Conservation (phyloP, 148 eudicot species). For the Vaccinium vitisidaea region DNA sequence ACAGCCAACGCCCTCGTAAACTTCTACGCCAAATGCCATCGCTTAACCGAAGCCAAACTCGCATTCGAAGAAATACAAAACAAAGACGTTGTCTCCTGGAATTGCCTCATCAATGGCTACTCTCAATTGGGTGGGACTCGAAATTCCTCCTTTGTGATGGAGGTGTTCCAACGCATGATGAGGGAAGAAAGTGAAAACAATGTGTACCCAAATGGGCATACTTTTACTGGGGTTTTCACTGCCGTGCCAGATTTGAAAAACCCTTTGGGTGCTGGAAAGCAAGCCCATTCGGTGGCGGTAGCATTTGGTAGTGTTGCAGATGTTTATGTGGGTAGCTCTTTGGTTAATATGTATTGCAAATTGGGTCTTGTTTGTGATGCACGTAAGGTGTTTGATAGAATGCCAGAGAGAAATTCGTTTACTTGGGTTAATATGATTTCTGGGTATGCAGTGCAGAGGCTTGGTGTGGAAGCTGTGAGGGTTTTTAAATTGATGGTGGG, state of each 20-base stretch:
- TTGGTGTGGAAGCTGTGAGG: constrained; percentile 38
- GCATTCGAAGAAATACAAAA: constrained; percentile 28
- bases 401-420: constrained; percentile 52
- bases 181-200: constrained; percentile 17
- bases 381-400: constrained; percentile 46
- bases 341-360: constrained; percentile 49
- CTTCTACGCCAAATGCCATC: constrained; percentile 46
- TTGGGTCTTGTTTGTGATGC: constrained; percentile 35
- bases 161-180: constrained; percentile 33
- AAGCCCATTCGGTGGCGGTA: constrained; percentile 38
- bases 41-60: constrained; percentile 26
- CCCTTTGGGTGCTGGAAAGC: constrained; percentile 30
- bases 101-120: constrained; percentile 48
- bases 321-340: constrained; percentile 42
- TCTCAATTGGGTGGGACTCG: constrained; percentile 20
- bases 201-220: constrained; percentile 34
- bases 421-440: constrained; percentile 52
- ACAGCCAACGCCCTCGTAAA: constrained; percentile 43
- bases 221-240: constrained; percentile 40
- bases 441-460: constrained; percentile 40
- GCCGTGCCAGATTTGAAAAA: constrained; percentile 22
- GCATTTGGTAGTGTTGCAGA: constrained; percentile 27
- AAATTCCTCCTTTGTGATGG: constrained; percentile 26
- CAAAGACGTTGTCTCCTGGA: constrained; percentile 53
- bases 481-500: constrained; percentile 37